These are phyloP conservation scores for Liriodendron chinense DNA, from an alignment of 164 flowering plant species.

Conservation along the genomic window DNA sequence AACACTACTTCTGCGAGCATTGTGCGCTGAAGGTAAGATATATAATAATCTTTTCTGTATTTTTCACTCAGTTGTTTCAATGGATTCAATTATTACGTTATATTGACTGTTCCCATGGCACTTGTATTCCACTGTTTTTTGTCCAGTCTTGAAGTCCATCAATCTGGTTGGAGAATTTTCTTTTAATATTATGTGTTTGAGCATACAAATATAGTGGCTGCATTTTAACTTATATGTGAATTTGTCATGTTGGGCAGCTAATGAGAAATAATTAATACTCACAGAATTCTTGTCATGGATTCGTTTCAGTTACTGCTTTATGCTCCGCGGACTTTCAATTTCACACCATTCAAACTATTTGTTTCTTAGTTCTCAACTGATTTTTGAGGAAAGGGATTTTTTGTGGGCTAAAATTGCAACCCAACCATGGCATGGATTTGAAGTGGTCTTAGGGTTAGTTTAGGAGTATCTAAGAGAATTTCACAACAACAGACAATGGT, in stretches of 20 bases:
- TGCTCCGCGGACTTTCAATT: not conserved
- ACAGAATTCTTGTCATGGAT: not conserved
- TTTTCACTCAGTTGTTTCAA: too few relatives aligned
- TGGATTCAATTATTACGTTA: not conserved
- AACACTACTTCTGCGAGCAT: conserved; percentile 94
- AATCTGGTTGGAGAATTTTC: not conserved
- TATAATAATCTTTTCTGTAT: too few relatives aligned
- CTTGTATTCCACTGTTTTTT: too few relatives aligned
- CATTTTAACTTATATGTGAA: too few relatives aligned
- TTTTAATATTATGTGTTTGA: too few relatives aligned
- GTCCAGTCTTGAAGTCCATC: too few relatives aligned
- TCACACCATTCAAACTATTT: not conserved
- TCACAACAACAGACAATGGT: too few relatives aligned
- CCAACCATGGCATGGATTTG: too few relatives aligned
- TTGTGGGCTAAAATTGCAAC: not conserved
- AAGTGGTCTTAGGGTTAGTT: too few relatives aligned
- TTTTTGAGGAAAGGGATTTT: not conserved
- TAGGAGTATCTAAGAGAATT: too few relatives aligned
- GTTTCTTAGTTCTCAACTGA: not conserved
- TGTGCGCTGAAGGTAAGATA: conserved; percentile 76
- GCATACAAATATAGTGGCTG: not conserved
- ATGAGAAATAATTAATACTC: not conserved
- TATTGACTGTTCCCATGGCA: not conserved
- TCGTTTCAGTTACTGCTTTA: not conserved
- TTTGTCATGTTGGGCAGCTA: not conserved